phyloP scores from a whole-genome alignment of 306 rosid species.

The Acacia melanoxylon region DNA sequence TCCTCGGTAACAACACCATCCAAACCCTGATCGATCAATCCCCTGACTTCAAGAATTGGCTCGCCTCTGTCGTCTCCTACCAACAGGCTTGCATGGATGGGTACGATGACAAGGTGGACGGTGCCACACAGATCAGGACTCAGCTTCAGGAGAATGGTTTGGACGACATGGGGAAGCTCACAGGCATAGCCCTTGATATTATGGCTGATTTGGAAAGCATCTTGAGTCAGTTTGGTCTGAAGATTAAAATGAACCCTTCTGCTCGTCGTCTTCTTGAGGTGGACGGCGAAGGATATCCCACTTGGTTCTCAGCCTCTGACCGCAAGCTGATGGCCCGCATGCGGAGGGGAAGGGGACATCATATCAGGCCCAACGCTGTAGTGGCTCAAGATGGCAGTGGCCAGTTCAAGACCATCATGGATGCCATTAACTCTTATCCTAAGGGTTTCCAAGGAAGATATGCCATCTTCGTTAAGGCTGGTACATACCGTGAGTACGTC shows the following conservation, averaged over 20 bases:
- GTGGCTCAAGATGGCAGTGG: conserved; percentile 66
- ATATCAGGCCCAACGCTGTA: conserved; percentile 39
- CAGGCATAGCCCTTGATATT: conserved; percentile 52
- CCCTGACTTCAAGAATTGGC: conserved; percentile 20
- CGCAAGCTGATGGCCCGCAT: conserved; percentile 35
- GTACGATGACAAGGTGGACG: background rate
- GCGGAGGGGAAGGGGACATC: background rate
- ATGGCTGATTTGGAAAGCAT: conserved; percentile 27
- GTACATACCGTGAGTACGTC: conserved; percentile 47
- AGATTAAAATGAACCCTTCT: conserved; percentile 23
- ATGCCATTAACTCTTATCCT: conserved; percentile 50
- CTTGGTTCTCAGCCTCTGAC: conserved; percentile 49
- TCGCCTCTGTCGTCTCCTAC: background rate
- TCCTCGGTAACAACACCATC: conserved; percentile 20
- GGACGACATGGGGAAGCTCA: conserved; percentile 25
- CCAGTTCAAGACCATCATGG: conserved; percentile 42
- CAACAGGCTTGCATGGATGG: background rate
- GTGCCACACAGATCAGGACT: background rate
- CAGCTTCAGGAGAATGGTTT: background rate
- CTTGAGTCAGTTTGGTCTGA: conserved; percentile 26
- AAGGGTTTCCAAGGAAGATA: conserved; percentile 32
- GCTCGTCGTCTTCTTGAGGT: conserved; percentile 43
- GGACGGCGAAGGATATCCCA: conserved; percentile 40
- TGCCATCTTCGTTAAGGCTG: conserved; percentile 52
- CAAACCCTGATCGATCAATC: background rate